Conservation (phyloP, 202 grass and related monocot species). For the Brachypodium distachyon region DNA sequence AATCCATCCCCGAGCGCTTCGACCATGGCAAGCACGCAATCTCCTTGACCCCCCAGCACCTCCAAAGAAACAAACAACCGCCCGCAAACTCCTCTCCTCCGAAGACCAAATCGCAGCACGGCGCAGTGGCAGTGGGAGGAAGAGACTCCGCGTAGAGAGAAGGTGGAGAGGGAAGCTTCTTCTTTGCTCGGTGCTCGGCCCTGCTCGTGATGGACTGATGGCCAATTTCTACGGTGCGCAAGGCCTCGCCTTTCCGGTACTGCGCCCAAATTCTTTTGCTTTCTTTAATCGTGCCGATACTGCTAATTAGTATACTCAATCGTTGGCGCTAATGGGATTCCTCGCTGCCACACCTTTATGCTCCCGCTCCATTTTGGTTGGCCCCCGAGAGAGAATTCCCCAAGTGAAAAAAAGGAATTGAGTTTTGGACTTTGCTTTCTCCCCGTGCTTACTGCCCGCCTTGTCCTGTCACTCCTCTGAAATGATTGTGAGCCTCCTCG, state of each 20-base stretch:
- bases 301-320: conserved; percentile 17
- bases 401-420: not conserved
- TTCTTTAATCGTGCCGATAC: conserved; percentile 15
- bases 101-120: conserved; percentile 16
- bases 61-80: not conserved
- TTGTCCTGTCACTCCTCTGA: not conserved
- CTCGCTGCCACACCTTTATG: not conserved
- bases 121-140: not conserved
- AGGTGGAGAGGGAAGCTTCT: not conserved
- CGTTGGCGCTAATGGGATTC: conserved; percentile 30
- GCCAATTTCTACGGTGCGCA: conserved; percentile 31
- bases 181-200: conserved; percentile 11
- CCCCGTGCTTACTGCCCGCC: not conserved
- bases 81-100: not conserved
- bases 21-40: conserved; percentile 38
- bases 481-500: not conserved
- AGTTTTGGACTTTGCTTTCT: not conserved
- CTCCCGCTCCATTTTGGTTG: not conserved
- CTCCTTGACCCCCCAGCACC: not conserved
- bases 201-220: conserved; percentile 20
- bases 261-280: conserved; percentile 17
- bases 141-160: not conserved
- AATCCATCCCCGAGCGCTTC: conserved; percentile 43
- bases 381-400: not conserved
- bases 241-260: conserved; percentile 18